Evolutionary conservation across 2,329 filamentous ascomycete species (phyloP), one percentile per base, ranked within the genome.

Genomic region (Trichoderma hamatum): DNA sequence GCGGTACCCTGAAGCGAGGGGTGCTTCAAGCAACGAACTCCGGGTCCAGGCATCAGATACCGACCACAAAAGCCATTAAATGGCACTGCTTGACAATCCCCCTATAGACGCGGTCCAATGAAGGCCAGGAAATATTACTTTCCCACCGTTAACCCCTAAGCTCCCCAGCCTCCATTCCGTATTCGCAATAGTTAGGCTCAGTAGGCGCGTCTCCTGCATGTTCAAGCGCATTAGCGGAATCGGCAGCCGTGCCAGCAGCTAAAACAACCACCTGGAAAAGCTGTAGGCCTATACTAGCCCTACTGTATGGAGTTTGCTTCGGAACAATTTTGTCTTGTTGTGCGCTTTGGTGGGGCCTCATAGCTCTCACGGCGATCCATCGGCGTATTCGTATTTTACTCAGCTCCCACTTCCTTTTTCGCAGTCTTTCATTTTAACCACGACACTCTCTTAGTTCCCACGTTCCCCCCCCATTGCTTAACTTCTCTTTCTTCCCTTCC

Each of bases 331-430:
- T 56, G 54, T 52, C 24, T 39, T 7, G 9, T 46, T 46, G 52
- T 54, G 49, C 34, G 46, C 46, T 10, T 3, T 11, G 51, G 60
- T 66, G 63, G 63, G 63, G 54, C 34, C 24, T 30, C 24, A n/a
- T 28, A 30, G 19, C 54, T 58, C 46, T 51, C 43, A 24, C 43
- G 19, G 43, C 36, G 28, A 34, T 51, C 46, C 59, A 24, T 34
- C 28, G 39, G 54, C 64, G 64, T 67, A 67, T 67, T 67, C 64
- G 64, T 67, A 67, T 67, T 56, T 36, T 26, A 24, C 36, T 26
- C 54, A 67, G 64, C 64, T 67, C 64, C 39, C 39, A 36, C 64
- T 67, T 67, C n/a, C 54, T 51, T 51, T 67, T 55, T 43, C 11
- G 61, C 61, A 28, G 21, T 55, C 59, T 51, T 55, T 67, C 54